Conservation (phyloP, 164 flowering plant species). For the Tinospora cordifolia region DNA sequence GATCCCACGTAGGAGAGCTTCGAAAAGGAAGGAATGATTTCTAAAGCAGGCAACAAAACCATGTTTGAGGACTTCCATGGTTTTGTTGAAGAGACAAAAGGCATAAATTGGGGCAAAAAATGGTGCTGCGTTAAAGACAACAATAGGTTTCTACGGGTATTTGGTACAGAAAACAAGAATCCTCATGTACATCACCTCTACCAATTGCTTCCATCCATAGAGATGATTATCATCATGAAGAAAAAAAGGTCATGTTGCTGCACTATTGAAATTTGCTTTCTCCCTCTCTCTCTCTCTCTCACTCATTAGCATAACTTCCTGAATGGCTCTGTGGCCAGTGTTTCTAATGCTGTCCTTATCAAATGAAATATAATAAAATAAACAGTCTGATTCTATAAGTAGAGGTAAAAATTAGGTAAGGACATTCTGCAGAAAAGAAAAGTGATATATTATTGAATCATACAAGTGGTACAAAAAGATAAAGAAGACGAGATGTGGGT, state of each 20-base stretch:
- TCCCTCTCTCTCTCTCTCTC: neutral
- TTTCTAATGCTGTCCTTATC: neutral
- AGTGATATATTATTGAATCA: neutral
- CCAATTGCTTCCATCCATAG: neutral
- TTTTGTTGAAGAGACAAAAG: slow-evolving; percentile 74
- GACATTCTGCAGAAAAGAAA: neutral
- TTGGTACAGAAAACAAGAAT: slow-evolving; percentile 38
- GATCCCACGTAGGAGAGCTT: slow-evolving; percentile 14
- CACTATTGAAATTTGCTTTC: no score
- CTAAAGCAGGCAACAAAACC: slow-evolving; percentile 22
- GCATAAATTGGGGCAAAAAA: slow-evolving; percentile 55
- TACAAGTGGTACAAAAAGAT: neutral
- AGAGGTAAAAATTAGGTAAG: neutral
- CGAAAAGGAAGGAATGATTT: slow-evolving; percentile 12
- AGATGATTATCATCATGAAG: neutral
- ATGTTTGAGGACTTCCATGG: slow-evolving; percentile 55
- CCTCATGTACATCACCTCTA: slow-evolving; percentile 27
- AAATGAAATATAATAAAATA: neutral
- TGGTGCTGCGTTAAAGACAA: slow-evolving; percentile 36
- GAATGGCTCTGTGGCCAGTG: neutral
- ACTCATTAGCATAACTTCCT: neutral
- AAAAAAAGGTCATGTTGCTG: neutral
- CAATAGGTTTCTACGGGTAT: slow-evolving; percentile 27
- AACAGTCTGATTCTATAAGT: neutral
- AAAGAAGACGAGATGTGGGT: neutral